Evolutionary conservation across 306 rosid genomes (phyloP), one percentile per base, ranked within the genome.

Genomic region (Ormosia emarginata): DNA sequence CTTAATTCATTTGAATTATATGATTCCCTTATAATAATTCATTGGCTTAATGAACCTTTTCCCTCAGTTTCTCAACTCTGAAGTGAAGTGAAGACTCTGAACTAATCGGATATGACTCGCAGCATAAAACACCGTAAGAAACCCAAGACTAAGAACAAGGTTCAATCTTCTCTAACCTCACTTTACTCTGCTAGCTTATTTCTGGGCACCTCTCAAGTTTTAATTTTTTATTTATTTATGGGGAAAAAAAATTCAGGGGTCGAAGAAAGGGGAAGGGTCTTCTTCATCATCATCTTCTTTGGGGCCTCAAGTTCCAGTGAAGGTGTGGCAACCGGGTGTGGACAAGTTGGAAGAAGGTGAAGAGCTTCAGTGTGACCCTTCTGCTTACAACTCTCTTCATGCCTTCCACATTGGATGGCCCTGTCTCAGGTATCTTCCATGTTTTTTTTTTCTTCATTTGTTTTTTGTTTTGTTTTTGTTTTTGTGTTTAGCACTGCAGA

Each of bases 261-360:
- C 89, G 14, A 88, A 79, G 81, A 87, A 87, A 71, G 96, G 88
- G 32, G 91, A 85, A 74, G 97, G 85, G 50, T 77, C 99, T 65
- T 80, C 97, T 66, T 89, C 97, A 6, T 81, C 90, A 56, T 88
- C 92, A 6, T 81, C 90, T 64, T 88, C 92, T 30, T 76, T 85
- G 43, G 39, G 44, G 9, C 99, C 98, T 2, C 76, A 92, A 3
- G 67, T 82, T 76, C 98, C 98, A 2, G 67, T 85, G 2, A 95
- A 87, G 84, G 98, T 95, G 39, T 95, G 98, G 98, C 97, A 91
- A 77, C 99, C 99, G 2, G 99, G 98, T 4, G 98, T 95, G 77
- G 99, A 95, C 79, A 90, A 90, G 80, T 78, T 93, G 85, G 99
- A 93, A 86, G 99, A 95, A 84, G 98, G 88, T 11, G 99, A 95